phyloP scores from a whole-genome alignment of 1,284 basidiomycete species.

The Cryptococcus floricola region DNA sequence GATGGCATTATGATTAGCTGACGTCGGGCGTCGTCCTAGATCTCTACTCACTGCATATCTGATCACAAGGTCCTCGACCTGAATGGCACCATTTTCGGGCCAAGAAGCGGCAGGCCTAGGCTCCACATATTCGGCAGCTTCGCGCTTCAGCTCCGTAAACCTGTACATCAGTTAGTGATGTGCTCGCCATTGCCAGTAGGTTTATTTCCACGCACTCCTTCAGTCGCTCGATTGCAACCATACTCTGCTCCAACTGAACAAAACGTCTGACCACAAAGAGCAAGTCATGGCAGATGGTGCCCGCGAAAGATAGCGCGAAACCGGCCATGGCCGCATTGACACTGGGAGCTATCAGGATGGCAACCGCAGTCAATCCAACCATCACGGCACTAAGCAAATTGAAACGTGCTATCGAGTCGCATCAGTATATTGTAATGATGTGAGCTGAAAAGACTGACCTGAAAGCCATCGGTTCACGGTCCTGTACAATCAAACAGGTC shows the following conservation, averaged over 20 bases:
- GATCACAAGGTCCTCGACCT: slow-evolving; percentile 75
- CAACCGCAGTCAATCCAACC: slow-evolving; percentile 66
- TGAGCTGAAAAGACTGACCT: slow-evolving; percentile 7
- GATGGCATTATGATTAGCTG: not conserved
- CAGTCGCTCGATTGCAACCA: slow-evolving; percentile 90
- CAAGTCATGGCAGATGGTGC: slow-evolving; percentile 68
- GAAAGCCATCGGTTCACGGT: slow-evolving; percentile 49
- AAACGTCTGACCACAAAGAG: slow-evolving; percentile 61
- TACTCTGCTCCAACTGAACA: slow-evolving; percentile 83
- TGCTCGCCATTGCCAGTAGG: not conserved
- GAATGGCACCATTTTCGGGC: slow-evolving; percentile 72
- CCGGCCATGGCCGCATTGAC: slow-evolving; percentile 73
- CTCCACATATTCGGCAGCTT: slow-evolving; percentile 75
- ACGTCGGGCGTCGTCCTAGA: too few species aligned
- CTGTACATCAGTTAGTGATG: slow-evolving; percentile 3
- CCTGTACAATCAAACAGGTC: slow-evolving; percentile 7
- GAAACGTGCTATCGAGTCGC: slow-evolving; percentile 56
- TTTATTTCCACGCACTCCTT: slow-evolving; percentile 29
- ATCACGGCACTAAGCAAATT: slow-evolving; percentile 71
- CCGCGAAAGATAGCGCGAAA: slow-evolving; percentile 77
- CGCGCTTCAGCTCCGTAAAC: slow-evolving; percentile 73
- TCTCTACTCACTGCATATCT: slow-evolving; percentile 69
- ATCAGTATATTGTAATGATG: not conserved
- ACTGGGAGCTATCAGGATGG: slow-evolving; percentile 64
- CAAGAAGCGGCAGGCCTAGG: slow-evolving; percentile 77